phyloP scores from a whole-genome alignment of 805 yeast species.

The Starmerella vaccinii region DNA sequence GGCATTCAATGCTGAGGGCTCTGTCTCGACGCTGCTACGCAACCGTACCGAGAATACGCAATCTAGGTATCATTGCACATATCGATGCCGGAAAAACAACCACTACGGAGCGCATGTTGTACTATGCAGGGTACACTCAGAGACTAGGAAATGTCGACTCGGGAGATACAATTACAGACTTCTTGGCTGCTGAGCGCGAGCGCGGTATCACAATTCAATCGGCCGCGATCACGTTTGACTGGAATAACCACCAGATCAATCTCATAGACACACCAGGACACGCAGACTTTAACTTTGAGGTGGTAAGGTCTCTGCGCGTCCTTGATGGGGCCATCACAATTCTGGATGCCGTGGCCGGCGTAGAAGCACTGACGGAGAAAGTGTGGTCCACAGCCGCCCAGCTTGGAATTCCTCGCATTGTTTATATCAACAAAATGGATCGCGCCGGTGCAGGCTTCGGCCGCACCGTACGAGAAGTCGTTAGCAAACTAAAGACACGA shows the following conservation, averaged over 20 bases:
- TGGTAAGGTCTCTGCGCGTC: slow-evolving; percentile 76
- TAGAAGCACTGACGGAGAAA: slow-evolving; percentile 94
- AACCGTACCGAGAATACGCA: slow-evolving; percentile 35
- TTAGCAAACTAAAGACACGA: slow-evolving; percentile 60
- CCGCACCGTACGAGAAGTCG: slow-evolving; percentile 76
- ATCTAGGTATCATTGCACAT: slow-evolving; percentile 96
- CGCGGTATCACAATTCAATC: slow-evolving; percentile 94
- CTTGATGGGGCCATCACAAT: slow-evolving; percentile 91
- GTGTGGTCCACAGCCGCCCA: slow-evolving; percentile 83
- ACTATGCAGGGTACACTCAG: slow-evolving; percentile 67
- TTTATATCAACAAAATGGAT: slow-evolving; percentile 91
- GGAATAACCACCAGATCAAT: slow-evolving; percentile 70
- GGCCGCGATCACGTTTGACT: slow-evolving; percentile 86
- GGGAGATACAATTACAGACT: slow-evolving; percentile 95
- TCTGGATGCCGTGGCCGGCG: slow-evolving; percentile 93
- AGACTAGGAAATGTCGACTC: slow-evolving; percentile 86
- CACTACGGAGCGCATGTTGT: slow-evolving; percentile 93
- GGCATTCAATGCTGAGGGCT: neutral
- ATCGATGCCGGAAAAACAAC: slow-evolving; percentile 99
- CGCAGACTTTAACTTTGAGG: slow-evolving; percentile 95
- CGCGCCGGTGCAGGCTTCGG: slow-evolving; percentile 92
- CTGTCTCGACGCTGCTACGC: neutral
- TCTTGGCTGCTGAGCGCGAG: slow-evolving; percentile 74
- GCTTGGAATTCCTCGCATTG: slow-evolving; percentile 59
- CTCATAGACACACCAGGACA: slow-evolving; percentile 97